phyloP scores from a whole-genome alignment of 495 filamentous ascomycete species.

The Penicillium verhagenii region DNA sequence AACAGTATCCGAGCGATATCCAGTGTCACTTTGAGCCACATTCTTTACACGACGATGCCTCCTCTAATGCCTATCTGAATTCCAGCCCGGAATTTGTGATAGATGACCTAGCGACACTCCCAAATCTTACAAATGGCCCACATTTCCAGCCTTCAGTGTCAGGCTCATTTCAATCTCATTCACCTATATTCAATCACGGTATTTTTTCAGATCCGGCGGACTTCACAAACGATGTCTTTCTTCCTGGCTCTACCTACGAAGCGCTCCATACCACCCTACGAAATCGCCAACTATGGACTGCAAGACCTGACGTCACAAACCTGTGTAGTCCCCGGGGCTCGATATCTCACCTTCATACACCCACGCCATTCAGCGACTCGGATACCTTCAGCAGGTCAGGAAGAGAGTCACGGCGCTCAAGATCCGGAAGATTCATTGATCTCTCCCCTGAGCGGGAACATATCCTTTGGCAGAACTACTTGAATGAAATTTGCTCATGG shows the following conservation, averaged over 20 bases:
- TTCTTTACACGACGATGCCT: constrained; percentile 5
- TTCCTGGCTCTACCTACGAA: constrained; percentile 36
- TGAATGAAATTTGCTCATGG: constrained; percentile 44
- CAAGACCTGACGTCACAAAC: constrained; percentile 27
- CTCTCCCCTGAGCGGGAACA: constrained; percentile 31
- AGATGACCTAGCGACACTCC: constrained; percentile 23
- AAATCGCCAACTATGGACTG: constrained; percentile 36
- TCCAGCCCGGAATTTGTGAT: constrained; percentile 31
- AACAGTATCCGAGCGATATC: background rate
- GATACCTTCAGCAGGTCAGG: constrained; percentile 2
- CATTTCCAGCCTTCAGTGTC: constrained; percentile 8
- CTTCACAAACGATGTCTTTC: constrained; percentile 30
- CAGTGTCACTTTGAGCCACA: constrained; percentile 5
- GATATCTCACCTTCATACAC: constrained; percentile 7
- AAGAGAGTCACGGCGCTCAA: constrained; percentile 6
- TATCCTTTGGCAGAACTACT: constrained; percentile 41
- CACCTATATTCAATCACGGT: constrained; percentile 25
- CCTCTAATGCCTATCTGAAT: constrained; percentile 24
- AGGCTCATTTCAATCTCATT: constrained; percentile 21
- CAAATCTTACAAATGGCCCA: constrained; percentile 7
- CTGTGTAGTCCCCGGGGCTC: constrained; percentile 20
- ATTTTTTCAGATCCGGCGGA: constrained; percentile 29
- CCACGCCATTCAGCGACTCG: constrained; percentile 6
- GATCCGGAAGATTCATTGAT: constrained; percentile 21
- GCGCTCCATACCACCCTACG: constrained; percentile 34